phyloP scores from a whole-genome alignment of 78 protist species.

The Dictyostelium brefeldianum region DNA sequence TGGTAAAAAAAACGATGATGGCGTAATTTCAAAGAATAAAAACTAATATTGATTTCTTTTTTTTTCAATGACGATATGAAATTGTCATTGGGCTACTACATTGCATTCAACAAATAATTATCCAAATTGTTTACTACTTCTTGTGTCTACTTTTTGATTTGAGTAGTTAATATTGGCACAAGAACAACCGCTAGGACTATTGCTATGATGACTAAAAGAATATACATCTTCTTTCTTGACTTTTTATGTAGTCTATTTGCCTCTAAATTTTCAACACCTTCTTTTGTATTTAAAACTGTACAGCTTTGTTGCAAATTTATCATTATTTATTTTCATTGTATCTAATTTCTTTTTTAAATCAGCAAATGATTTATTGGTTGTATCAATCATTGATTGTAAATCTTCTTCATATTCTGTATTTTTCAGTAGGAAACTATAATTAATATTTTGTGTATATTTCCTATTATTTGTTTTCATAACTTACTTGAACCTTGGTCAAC shows the following conservation, averaged over 20 bases:
- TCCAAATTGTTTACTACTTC: too few relatives aligned
- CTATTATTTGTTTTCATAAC: not conserved
- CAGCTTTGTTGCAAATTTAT: too few relatives aligned
- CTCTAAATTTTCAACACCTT: constrained; percentile 86
- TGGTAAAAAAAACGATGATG: too few relatives aligned
- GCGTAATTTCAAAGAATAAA: too few relatives aligned
- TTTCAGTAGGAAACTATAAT: not conserved
- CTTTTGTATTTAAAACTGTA: constrained; percentile 74
- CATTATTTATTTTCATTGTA: constrained; percentile 57
- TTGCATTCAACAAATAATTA: too few relatives aligned
- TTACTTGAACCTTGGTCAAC: constrained; percentile 84
- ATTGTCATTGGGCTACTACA: too few relatives aligned
- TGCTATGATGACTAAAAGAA: constrained; percentile 45
- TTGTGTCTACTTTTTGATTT: not conserved
- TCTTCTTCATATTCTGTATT: constrained; percentile 73
- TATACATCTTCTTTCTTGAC: constrained; percentile 76
- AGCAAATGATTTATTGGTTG: constrained; percentile 71
- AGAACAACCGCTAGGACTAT: constrained; percentile 58
- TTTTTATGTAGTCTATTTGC: constrained; percentile 78
- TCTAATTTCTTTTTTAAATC: constrained; percentile 81
- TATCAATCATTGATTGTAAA: constrained; percentile 72
- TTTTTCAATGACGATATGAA: too few relatives aligned
- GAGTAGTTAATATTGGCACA: constrained; percentile 32
- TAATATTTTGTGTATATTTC: not conserved
- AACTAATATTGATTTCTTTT: too few relatives aligned